Base-by-base conservation (phyloP, 306 rosid species). In the Ochetophila trinervis region DNA sequence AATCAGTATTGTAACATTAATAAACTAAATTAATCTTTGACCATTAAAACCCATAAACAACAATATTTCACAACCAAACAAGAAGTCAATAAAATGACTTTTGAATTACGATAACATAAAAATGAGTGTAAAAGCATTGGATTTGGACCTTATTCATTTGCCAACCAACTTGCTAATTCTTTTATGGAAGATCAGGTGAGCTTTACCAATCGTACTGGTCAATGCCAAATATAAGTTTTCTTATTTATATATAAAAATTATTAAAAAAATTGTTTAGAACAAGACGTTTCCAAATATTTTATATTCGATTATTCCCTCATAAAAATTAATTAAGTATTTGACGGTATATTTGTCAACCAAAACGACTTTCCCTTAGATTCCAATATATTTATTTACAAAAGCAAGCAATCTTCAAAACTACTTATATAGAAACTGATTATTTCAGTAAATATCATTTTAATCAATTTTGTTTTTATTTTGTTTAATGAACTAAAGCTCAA, bases 171-270 rank as follows among this genome's bases (percentile, higher is more conserved):
- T 24, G 42, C 13, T 57, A 1, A 19, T 24, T 48, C 17, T 51
- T 66, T 65, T 14, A 4, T 42, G n/a, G 57, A 42, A 57, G 56
- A 76, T 73, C 68, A 68, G 61, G 58, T 55, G 40, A 42, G 82
- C 56, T 67, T 63, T 68, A 62, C 65, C 76, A 78, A 78, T 60
- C 68, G 69, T 52, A 20, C 18, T 22, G 17, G 72, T 80, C 66
- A 65, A 60, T 15, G 51, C 54, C 67, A 49, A 35, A 45, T 9
- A 45, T 30, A 40, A 1, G 12, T 8, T 24, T 14, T 63, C 76
- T 45, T 40, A 47, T 22, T 6, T 20, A 37, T 37, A 19, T 40
- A 10, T 40, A 1, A 3, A 40, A 40, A 12, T 40, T 40, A 40
- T 40, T 49, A 27, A 62, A 45, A 5, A 40, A 57, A 16, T 24